Evolutionary conservation across 805 yeast genomes (phyloP).

Genomic region (Candida xyloterini): DNA sequence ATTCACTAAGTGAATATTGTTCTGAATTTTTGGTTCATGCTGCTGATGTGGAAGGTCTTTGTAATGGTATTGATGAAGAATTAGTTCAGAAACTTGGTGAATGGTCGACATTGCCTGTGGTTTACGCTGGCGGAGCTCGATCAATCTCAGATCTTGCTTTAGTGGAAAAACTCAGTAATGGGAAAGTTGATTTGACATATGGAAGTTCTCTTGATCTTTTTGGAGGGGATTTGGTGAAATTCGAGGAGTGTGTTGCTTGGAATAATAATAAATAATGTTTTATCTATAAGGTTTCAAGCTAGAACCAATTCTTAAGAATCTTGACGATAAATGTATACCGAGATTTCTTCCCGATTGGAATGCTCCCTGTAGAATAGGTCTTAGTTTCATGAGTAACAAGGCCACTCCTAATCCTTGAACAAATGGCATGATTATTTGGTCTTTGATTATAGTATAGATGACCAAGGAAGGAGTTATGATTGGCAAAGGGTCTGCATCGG

Average conservation of each 20-base stretch:
- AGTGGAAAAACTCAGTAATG: slow-evolving; percentile 67
- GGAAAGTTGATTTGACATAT: slow-evolving; percentile 85
- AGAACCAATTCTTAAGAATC: slow-evolving; percentile 13
- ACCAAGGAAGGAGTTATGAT: slow-evolving; percentile 44
- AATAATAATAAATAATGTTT: slow-evolving; percentile 35
- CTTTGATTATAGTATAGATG: slow-evolving; percentile 46
- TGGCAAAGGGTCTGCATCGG: slow-evolving; percentile 13
- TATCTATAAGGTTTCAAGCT: slow-evolving; percentile 9
- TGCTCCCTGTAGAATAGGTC: slow-evolving; percentile 35
- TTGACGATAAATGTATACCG: slow-evolving; percentile 21
- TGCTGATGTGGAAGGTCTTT: slow-evolving; percentile 97
- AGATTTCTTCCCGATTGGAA: slow-evolving; percentile 21
- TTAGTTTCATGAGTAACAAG: slow-evolving; percentile 32
- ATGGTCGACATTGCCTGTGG: slow-evolving; percentile 77
- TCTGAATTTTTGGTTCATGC: slow-evolving; percentile 92
- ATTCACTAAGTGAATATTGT: slow-evolving; percentile 58
- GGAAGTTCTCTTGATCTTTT: slow-evolving; percentile 94
- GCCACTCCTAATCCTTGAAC: slow-evolving; percentile 52
- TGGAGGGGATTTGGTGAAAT: slow-evolving; percentile 82
- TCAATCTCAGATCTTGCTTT: slow-evolving; percentile 61
- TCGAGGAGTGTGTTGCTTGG: slow-evolving; percentile 76
- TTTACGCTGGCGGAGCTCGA: slow-evolving; percentile 97
- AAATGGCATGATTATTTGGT: slow-evolving; percentile 54
- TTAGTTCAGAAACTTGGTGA: slow-evolving; percentile 69
- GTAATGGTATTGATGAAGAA: slow-evolving; percentile 85